Evolutionary conservation across 2,329 filamentous ascomycete species (phyloP), one percentile per base, ranked within the genome.

Genomic region (Calcarisporium arbuscula): DNA sequence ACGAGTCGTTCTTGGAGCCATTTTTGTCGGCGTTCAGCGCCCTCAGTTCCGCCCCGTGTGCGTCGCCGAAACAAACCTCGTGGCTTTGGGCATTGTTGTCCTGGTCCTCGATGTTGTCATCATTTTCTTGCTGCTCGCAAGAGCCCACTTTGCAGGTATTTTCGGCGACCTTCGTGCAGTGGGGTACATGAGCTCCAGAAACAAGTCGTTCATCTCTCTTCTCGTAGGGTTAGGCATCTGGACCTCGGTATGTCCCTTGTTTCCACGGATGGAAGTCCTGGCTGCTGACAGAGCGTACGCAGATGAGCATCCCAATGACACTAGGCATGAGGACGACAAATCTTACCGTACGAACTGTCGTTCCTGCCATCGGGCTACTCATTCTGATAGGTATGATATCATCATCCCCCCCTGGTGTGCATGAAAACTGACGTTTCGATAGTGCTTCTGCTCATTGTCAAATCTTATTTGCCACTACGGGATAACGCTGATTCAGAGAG

Each of bases 11-110:
- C 46, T 75, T 9, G 75, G 73, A 10, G 69, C 57, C 18, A 62
- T 72, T 5, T 73, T 75, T 40, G 65, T 73, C 12, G 73, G 65
- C n/a, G 62, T 76, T 32, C 69, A 72, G 18, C 61, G 70, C 27
- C 62, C 68, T 6, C 64, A 73, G 39, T 68, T 74, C 43, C 61
- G 64, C 22, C 62, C 64, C 12, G 67, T 71, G 19, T 80, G 75
- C 46, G 60, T 74, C 12, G 62, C 72, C 15, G n/a, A n/a, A n/a
- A 56, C 54, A 18, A 70, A 66, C 8, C 61, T 64, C 5, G 38
- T 67, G 19, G 60, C 66, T 2, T 39, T 76, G 3, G 64, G 70
- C 8, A 54, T 74, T 11, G 47, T 61, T 7, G 53, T 67, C 5
- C 55, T 74, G 7, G 58, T 51, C 14, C 43, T 65, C 19, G 72